Evolutionary conservation across 148 eudicot species (phyloP), one percentile per base, ranked within the genome.

Genomic region (Pharnaceum exiguum): DNA sequence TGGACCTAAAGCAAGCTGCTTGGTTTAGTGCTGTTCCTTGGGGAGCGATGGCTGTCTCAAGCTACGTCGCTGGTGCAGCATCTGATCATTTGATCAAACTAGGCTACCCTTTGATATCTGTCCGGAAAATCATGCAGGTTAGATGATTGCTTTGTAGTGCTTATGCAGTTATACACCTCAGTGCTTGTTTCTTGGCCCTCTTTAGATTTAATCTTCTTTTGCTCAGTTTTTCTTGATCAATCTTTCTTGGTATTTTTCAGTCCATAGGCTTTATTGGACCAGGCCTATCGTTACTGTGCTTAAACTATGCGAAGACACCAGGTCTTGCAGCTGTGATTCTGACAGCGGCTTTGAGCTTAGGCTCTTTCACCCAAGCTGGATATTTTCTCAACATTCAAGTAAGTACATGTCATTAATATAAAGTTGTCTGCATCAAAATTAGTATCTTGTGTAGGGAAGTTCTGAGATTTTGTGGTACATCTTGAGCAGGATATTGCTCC

Each of bases 21-120:
- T 93, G 95, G 99, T 93, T 93, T 19, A 93, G 99, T 57, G 99
- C 99, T 3, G 83, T 89, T 30, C 99, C 99, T 10, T 94, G 96
- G 99, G 99, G 91, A 60, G 62, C 82, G 46, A 94, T 94, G 96
- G 96, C 99, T 2, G 58, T 94, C 35, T 83, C 99, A 3, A 89
- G 99, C 67, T 89, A 83, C 48, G 43, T 71, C 46, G 99, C 96
- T 33, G 99, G 99, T 38, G 77, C 81, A 46, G 18, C 73, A 46
- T 86, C 99, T 8, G 96, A 94, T 73, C 75, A 57, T 67, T 59
- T 94, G 10, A 89, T 89, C 63, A 77, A 76, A 80, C 36, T 62
- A 0, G 98, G 90, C 2, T 79, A 73, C 42, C 77, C 86, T 5
- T 55, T 82, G 59, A 83, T 90, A 46, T 63, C 70, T 2, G 90